These are phyloP conservation scores for Nephelium lappaceum DNA, from an alignment of 345 rosid species.

Conservation along the genomic window DNA sequence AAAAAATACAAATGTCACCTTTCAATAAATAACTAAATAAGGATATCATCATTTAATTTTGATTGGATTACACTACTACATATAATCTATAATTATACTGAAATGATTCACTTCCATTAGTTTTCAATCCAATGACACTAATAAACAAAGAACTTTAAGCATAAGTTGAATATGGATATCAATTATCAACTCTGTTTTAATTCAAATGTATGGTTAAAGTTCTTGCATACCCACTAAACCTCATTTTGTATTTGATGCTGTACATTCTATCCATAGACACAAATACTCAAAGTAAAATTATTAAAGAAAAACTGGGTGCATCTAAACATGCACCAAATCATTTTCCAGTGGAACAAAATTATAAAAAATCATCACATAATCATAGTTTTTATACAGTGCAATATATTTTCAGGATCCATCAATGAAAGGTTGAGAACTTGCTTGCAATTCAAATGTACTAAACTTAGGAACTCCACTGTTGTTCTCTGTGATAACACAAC, in stretches of 20 bases:
- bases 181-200: no score
- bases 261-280: neutral
- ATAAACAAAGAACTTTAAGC: no score
- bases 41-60: no score
- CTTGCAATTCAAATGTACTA: neutral
- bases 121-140: no score
- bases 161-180: no score
- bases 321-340: neutral
- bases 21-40: no score
- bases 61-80: no score
- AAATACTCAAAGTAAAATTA: neutral
- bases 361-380: neutral
- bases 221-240: no score
- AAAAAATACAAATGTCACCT: no score
- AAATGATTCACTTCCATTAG: no score
- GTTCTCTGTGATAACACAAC: neutral
- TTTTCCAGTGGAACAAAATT: neutral
- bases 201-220: no score
- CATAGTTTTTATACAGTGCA: neutral
- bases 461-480: neutral
- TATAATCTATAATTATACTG: no score
- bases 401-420: neutral
- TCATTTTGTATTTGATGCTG: neutral
- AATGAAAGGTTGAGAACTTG: neutral
- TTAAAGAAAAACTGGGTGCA: neutral